phyloP scores from a whole-genome alignment of 495 filamentous ascomycete species.

The Acidomyces sp. region DNA sequence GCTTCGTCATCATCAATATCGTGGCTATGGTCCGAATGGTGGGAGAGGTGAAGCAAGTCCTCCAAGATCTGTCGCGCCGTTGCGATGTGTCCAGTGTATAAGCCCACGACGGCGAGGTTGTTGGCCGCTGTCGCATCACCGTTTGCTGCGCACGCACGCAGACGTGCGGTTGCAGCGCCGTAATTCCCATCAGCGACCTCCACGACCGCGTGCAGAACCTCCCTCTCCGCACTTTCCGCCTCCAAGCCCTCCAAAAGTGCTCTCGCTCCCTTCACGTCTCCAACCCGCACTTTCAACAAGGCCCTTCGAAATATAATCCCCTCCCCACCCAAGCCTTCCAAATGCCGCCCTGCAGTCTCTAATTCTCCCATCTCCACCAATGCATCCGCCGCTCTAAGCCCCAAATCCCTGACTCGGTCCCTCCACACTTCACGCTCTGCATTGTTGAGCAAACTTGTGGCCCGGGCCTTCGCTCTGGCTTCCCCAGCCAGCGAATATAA shows the following conservation, averaged over 20 bases:
- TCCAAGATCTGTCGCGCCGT: conserved; percentile 59
- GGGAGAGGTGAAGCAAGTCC: too few species aligned
- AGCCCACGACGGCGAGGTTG: conserved; percentile 67
- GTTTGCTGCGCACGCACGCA: conserved; percentile 40
- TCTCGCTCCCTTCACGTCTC: conserved; percentile 58
- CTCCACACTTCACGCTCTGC: conserved; percentile 48
- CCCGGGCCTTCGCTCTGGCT: conserved; percentile 35
- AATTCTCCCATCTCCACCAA: conserved; percentile 87
- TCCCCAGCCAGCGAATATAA: conserved; percentile 81
- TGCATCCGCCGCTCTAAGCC: conserved; percentile 62
- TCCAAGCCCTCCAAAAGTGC: conserved; percentile 17
- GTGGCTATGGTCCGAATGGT: too few species aligned
- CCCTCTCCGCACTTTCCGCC: conserved; percentile 10
- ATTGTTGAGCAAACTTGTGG: conserved; percentile 18
- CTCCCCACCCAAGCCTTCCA: conserved; percentile 37
- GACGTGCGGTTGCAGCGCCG: conserved; percentile 44
- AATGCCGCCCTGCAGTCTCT: conserved; percentile 55
- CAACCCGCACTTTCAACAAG: conserved; percentile 60
- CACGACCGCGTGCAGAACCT: conserved; percentile 47
- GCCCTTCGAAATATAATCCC: conserved; percentile 37
- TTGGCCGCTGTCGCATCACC: conserved; percentile 51
- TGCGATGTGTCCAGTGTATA: conserved; percentile 65
- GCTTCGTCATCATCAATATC: too few species aligned
- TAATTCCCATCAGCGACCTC: conserved; percentile 71
- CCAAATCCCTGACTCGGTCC: conserved; percentile 55